Evolutionary conservation across 2,329 filamentous ascomycete species (phyloP).

Genomic region (Cephalotrichum gorgonifer): DNA sequence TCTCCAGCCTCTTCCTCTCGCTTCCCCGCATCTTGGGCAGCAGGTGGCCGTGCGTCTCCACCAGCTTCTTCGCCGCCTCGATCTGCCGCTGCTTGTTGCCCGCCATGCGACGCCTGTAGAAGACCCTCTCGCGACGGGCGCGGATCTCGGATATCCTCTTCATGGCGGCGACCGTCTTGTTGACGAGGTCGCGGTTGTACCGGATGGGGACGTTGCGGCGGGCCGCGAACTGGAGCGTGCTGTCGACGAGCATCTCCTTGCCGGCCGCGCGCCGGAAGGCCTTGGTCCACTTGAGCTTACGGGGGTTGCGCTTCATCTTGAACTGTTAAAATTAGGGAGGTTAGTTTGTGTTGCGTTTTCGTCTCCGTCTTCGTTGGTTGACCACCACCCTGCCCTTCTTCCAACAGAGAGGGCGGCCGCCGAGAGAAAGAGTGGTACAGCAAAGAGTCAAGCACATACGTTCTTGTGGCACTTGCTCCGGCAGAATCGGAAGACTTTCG

Average conservation of each 20-base stretch:
- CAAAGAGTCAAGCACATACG: slow-evolving; percentile 19
- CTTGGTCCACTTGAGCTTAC: slow-evolving; percentile 97
- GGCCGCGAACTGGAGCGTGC: slow-evolving; percentile 82
- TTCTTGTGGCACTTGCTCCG: slow-evolving; percentile 51
- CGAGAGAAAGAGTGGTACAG: not conserved
- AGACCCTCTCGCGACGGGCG: slow-evolving; percentile 71
- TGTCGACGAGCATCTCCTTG: slow-evolving; percentile 88
- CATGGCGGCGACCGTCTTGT: slow-evolving; percentile 87
- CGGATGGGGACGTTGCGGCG: slow-evolving; percentile 89
- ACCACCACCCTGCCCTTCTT: too few species aligned
- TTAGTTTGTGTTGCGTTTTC: not conserved
- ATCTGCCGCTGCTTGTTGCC: slow-evolving; percentile 79
- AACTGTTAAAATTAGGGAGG: slow-evolving; percentile 45
- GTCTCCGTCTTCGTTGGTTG: too few species aligned
- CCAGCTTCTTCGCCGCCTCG: slow-evolving; percentile 73
- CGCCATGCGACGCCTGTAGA: slow-evolving; percentile 89
- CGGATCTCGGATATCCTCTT: slow-evolving; percentile 80
- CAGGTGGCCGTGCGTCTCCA: slow-evolving; percentile 86
- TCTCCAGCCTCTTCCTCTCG: slow-evolving; percentile 45
- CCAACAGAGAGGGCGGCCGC: not conserved
- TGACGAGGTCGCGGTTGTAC: slow-evolving; percentile 88
- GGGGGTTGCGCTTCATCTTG: slow-evolving; percentile 97
- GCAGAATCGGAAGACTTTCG: slow-evolving; percentile 45
- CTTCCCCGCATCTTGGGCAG: slow-evolving; percentile 61
- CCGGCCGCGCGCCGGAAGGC: slow-evolving; percentile 71